Evolutionary conservation across 2,329 filamentous ascomycete genomes (phyloP), one percentile per base, ranked within the genome.

Genomic region (Diaporthe sp.): DNA sequence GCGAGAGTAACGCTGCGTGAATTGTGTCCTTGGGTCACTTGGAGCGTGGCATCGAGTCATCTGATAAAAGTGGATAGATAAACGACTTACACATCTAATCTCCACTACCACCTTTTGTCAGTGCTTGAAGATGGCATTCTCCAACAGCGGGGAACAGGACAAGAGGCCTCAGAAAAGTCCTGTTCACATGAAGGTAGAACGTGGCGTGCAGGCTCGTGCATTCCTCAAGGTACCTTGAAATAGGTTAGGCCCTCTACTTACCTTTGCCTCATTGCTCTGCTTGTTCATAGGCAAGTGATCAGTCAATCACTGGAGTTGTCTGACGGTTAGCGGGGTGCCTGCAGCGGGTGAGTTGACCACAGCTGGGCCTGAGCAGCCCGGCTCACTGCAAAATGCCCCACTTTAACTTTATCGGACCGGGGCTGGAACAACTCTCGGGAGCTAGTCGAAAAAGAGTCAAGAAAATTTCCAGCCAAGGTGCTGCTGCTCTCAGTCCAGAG

Each of bases 361-460:
- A 28, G 22, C 12, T 22, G 50, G 61, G 30, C 61, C 61, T 15
- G 22, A 61, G 15, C 38, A 45, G 33, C 47, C 28, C 13, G 64
- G 40, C 64, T 22, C 6, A 45, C 30, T 4, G n/a, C 28, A 19
- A 19, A 6, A 5, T 4, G 55, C 17, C 38, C 70, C 70, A 55
- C 70, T 68, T 54, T 64, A 64, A 64, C 17, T 47, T 28, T 12
- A 15, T 17, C 64, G 47, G 40, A 19, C 40, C 73, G 68, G 72
- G 69, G 73, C 73, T 74, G 73, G 73, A 74, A 74, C 47, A 74
- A 74, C 73, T 52, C 25, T 72, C 73, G 73, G 73, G 50, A 52
- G 68, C 73, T 74, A 74, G 73, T 55, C 50, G 47, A n/a, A 73
- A 67, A 68, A 54, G 38, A 57, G 71, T 7, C 38, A 74, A 57